Base-by-base conservation (phyloP, 2,329 filamentous ascomycete species). In the Fusarium pseudocircinatum region DNA sequence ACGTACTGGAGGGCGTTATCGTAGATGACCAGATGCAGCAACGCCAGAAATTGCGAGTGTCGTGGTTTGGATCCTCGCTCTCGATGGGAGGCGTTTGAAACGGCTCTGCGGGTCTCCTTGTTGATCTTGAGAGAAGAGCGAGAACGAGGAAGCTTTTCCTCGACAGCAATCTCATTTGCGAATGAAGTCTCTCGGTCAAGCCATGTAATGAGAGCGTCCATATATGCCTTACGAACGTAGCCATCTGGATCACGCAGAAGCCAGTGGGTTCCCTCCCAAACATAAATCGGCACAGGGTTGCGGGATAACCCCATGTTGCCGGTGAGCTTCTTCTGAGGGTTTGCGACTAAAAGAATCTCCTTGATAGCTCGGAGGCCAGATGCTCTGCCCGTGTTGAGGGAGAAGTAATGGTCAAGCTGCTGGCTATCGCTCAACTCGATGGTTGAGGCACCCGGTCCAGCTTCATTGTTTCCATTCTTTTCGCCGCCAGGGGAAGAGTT, bases 181-280 rank as follows among this genome's bases (percentile, higher is more conserved):
- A 85, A 87, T 2, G 88, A 92, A 24, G 94, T 93, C 82, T 97
- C 95, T n/a, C 92, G 85, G 63, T 93, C 90, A 59, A 98, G 86
- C 95, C 96, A 99, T 2, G 93, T 93, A 44, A 94, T 82, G 22
- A 98, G 82, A 9, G 94, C 93, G 81, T 97, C 94, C 12, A 92
- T 90, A 76, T 98, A 99, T 1, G 95, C 94, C 79, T 92, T 92
- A 60, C 95, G 90, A 39, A 98, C 95, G 37, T 90, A 87, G 37
- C 90, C 90, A 77, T 95, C 92, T 2, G 90, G 87, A 78, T 98
- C 96, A 42, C 93, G 91, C 26, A 98, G 84, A 49, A 98, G 89
- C 94, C 94, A 97, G 70, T 98, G 94, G 0, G 95, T 97, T n/a
- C 94, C 94, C 81, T 98, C 95, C 96, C 96, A 99, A 1, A 95